Base-by-base conservation (phyloP, 169 alveolate species). In the Blepharisma undulans region DNA sequence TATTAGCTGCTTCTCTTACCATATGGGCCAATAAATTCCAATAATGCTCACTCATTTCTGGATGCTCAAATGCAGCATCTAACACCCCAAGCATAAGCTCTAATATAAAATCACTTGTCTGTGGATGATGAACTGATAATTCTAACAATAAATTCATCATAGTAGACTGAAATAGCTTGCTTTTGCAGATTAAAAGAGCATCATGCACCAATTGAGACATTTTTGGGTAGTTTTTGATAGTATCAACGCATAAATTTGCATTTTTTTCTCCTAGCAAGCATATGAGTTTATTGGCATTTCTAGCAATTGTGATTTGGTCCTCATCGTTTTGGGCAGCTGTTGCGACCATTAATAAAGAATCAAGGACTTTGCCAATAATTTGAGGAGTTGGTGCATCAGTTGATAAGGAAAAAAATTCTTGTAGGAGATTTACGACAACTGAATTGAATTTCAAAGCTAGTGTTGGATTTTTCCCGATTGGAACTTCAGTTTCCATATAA, bases 21-120 rank as follows among this genome's bases (percentile, higher is more conserved):
- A 86, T 21, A 18, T 61, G 84, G 22, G 84, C 25, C 29, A 86
- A 72, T 27, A 86, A 72, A 29, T n/a, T 86, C 91, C 91, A 86
- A 34, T 66, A 86, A 66, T 19, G n/a, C 12, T 22, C 25, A 18
- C 74, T 66, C 72, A 48, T 48, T 48, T 74, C 33, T 74, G 66
- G 66, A 18, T 48, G 27, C 48, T 66, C 59, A 19, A 88, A 33
- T 32, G 92, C 85, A 33, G 22, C 19, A 30, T 27, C 74, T 25
- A 76, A 21, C 30, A 76, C 21, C 22, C 77, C 87, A 32, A 88
- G 34, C 86, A 86, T n/a, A n/a, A n/a, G 29, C 30, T 36, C 36
- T 29, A 27, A 25, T 19, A 86, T 76, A 76, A 76, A 76, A 5
- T 88, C 60, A 74, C 25, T 21, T 19, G 29, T 19, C 29, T 88